These are phyloP conservation scores for Theileria equi DNA, from an alignment of 169 alveolate species.

Conservation along the genomic window DNA sequence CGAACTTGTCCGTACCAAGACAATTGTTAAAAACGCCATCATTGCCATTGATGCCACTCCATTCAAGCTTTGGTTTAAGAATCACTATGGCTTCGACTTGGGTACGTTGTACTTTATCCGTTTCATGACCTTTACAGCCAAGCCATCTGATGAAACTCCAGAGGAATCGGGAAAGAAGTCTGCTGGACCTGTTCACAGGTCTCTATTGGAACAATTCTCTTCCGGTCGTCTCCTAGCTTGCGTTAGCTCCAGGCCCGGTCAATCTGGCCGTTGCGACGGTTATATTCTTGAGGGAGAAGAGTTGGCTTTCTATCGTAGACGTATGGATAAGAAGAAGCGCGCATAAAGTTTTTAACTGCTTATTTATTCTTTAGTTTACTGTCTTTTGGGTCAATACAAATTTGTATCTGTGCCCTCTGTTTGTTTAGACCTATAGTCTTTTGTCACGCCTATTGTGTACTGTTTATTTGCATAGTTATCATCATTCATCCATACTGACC, in stretches of 20 bases:
- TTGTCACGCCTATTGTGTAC: too few species aligned
- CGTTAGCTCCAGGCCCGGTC: conserved; percentile 85
- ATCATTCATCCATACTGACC: too few species aligned
- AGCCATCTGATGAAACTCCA: conserved; percentile 37
- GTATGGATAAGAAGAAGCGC: conserved; percentile 94
- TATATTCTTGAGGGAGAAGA: conserved; percentile 86
- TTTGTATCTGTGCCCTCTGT: too few species aligned
- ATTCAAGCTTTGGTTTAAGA: conserved; percentile 92
- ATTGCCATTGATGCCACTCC: conserved; percentile 98
- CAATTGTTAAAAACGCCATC: conserved; percentile 96
- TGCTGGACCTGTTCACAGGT: conserved; percentile 26
- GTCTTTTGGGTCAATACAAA: too few species aligned
- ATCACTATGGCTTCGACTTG: conserved; percentile 84
- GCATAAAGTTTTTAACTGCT: conserved; percentile 25
- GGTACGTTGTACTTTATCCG: conserved; percentile 3
- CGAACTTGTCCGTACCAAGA: conserved; percentile 99
- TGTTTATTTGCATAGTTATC: too few species aligned
- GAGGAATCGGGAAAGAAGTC: conserved; percentile 65
- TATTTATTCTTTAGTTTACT: too few species aligned
- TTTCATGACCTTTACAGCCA: conserved; percentile 12
- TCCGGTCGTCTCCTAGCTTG: conserved; percentile 96
- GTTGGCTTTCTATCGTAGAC: conserved; percentile 94
- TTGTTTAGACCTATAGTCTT: too few species aligned
- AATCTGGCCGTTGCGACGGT: conserved; percentile 67
- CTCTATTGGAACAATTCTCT: conserved; percentile 93